Conservation (phyloP, 169 alveolate species). For the Babesia bigemina region DNA sequence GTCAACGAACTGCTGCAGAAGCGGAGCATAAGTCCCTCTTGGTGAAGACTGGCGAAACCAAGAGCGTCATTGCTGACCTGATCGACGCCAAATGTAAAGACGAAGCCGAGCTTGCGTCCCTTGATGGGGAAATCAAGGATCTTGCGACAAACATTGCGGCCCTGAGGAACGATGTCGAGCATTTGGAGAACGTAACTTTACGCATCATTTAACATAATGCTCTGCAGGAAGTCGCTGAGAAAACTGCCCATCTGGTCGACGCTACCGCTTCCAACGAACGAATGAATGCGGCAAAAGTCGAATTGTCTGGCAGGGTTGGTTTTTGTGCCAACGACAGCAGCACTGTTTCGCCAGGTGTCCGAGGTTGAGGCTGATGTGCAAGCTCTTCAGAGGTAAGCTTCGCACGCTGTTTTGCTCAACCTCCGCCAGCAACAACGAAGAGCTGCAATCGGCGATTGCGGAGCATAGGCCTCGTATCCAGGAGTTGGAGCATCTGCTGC, state of each 20-base stretch:
- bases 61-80: not conserved
- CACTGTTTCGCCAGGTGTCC: not conserved
- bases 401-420: not conserved
- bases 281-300: not conserved
- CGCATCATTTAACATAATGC: not conserved
- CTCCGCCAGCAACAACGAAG: not conserved
- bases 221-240: slow-evolving; percentile 3
- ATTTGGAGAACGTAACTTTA: slow-evolving; percentile 8
- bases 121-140: slow-evolving; percentile 7
- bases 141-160: not conserved
- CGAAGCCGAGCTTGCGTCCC: not conserved
- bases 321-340: not conserved
- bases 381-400: not conserved
- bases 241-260: not conserved
- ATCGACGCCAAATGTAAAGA: not conserved
- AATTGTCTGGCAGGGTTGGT: not conserved
- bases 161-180: not conserved
- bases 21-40: not conserved
- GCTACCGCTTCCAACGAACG: not conserved
- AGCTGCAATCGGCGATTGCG: not conserved
- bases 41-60: not conserved
- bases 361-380: not conserved
- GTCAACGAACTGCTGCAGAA: not conserved
- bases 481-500: not conserved
- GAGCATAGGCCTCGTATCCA: not conserved